Evolutionary conservation across 805 yeast genomes (phyloP).

Genomic region (Spathaspora gorwiae): DNA sequence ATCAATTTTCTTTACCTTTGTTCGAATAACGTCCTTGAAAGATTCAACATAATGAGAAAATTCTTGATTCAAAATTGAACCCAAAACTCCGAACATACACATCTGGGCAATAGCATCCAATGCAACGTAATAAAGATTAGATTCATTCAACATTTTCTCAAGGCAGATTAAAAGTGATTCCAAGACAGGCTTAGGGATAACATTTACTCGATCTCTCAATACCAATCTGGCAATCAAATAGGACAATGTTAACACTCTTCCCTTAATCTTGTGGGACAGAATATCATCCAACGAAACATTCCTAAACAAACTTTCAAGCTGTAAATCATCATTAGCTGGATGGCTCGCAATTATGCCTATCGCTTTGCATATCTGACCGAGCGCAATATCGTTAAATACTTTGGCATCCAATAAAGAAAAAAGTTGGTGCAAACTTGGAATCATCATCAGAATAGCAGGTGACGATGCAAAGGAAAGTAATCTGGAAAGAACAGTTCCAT

Average conservation of each 20-base stretch:
- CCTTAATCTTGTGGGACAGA: conserved; percentile 11
- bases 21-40: conserved; percentile 22
- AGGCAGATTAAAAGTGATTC: conserved; percentile 11
- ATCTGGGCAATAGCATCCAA: conserved; percentile 42
- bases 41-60: conserved; percentile 6
- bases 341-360: conserved; percentile 50
- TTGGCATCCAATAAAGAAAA: conserved; percentile 19
- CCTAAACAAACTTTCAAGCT: conserved; percentile 3
- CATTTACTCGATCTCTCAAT: conserved; percentile 23
- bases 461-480: conserved; percentile 30
- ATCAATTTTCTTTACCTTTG: conserved; percentile 49
- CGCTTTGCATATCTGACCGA: conserved; percentile 35
- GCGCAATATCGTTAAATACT: conserved; percentile 16
- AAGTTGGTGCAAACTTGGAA: conserved; percentile 16
- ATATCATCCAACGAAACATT: neutral
- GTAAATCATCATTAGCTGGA: conserved; percentile 14
- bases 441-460: conserved; percentile 17
- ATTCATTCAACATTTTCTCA: conserved; percentile 12
- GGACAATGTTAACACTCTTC: conserved; percentile 31
- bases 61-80: conserved; percentile 20
- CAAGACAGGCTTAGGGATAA: conserved; percentile 11
- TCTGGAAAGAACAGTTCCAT: conserved; percentile 33
- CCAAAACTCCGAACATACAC: conserved; percentile 43
- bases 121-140: conserved; percentile 19
- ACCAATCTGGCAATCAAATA: conserved; percentile 45